Percentiles rank a stretch among this genome's conserved stretches.
Evolutionary conservation across 176 grass and related monocot species (phyloP).

Genomic region (Cymbopogon citratus): DNA sequence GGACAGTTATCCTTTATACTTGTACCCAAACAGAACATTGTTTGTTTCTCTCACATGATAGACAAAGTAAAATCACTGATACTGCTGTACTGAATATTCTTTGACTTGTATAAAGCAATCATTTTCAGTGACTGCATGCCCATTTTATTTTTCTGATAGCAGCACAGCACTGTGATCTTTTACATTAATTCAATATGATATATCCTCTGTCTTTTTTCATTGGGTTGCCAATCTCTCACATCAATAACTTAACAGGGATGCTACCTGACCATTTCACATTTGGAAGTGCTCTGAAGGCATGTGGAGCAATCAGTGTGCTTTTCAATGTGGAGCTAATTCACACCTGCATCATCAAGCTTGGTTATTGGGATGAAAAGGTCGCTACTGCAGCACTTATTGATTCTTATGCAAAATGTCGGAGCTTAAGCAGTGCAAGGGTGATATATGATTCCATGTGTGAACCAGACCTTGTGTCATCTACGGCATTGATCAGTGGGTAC

Average conservation of each 20-base stretch:
- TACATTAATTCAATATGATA: not conserved
- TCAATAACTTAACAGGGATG: constrained; percentile 38
- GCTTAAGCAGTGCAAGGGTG: constrained; percentile 41
- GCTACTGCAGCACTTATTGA: constrained; percentile 61
- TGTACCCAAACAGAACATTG: not conserved
- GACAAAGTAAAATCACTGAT: not conserved
- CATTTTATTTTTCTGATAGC: not conserved
- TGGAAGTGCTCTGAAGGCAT: constrained; percentile 60
- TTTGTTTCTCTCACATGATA: not conserved
- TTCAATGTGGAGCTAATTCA: constrained; percentile 48
- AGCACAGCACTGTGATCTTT: not conserved
- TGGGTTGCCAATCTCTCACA: not conserved
- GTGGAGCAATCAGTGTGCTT: constrained; percentile 32
- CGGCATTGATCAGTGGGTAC: constrained; percentile 68
- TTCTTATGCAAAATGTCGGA: constrained; percentile 64
- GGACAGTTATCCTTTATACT: too few species aligned
- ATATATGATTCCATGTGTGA: constrained; percentile 54
- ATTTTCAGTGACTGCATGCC: not conserved
- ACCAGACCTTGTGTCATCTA: constrained; percentile 56
- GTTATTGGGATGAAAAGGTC: constrained; percentile 43
- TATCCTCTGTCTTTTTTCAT: not conserved
- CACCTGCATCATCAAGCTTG: constrained; percentile 57
- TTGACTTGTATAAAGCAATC: not conserved
- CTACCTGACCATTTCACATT: constrained; percentile 70
- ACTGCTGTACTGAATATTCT: not conserved